Evolutionary conservation across 2,329 filamentous ascomycete genomes (phyloP), one percentile per base, ranked within the genome.

Genomic region (Neofusicoccum umdonicola): DNA sequence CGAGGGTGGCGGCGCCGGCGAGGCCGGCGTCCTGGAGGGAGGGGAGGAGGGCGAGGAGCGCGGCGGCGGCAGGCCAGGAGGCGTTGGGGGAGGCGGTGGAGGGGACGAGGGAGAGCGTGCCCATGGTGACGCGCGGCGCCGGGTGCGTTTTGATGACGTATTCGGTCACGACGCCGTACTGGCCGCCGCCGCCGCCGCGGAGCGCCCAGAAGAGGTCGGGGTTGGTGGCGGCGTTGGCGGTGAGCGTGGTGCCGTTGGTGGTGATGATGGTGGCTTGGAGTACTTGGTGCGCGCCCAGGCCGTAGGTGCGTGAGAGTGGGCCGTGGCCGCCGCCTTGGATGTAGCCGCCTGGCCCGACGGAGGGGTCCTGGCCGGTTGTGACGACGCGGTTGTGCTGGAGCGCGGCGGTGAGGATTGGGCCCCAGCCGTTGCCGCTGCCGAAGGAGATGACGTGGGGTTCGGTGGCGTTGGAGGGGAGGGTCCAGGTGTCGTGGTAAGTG

Each of bases 201-300:
- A 70, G 34, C 9, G 75, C 74, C 69, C 74, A 81, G 63, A 74
- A 72, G 13, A 79, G 66, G 2, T 75, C 73, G 1, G 67, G 67
- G 13, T 76, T 71, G 3, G 69, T 68, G 3, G 70, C 75, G 37
- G 71, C 68, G 58, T 78, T 78, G 1, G 74, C 77, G 1, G 67
- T 70, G 3, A 75, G 62, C 27, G 73, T 67, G 5, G 69, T 67
- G 6, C 76, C 78, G 63, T 73, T 68, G 7, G 78, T 73, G 1
- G 72, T 76, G 7, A 79, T 73, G 22, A 77, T 66, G 6, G 69
- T 68, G 51, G 74, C 73, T 35, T 77, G 73, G 6, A 79, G 69
- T 1, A 74, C 75, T 64, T 79, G 75, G 54, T 81, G 78, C 3
- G 74, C 69, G 75, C 68, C 17, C 70, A 71, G 65, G 13, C 69